Evolutionary conservation across 2,329 filamentous ascomycete genomes (phyloP), one percentile per base, ranked within the genome.

Genomic region (Aspergillus costaricaensis): DNA sequence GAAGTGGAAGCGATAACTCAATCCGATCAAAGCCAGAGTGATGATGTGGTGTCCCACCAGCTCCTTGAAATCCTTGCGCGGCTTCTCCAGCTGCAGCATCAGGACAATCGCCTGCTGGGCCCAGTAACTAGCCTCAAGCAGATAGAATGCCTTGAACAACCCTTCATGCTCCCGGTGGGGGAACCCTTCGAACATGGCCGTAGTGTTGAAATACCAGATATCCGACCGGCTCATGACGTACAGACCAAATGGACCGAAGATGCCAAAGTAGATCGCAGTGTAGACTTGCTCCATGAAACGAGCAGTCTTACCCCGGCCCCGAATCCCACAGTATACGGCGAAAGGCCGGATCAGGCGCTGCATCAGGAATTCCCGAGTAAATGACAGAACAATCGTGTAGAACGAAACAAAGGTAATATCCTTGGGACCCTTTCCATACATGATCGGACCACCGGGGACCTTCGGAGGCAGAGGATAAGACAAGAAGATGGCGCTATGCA

Each of bases 241-340:
- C 70, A 97, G 77, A 57, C 93, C 93, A 58, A 88, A 88, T 1
- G 92, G 92, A 1, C 92, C 92, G 59, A 96, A 88, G 60, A 95
- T 75, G 48, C 78, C 86, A 76, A 96, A 96, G 83, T 98, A 97
- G 57, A 96, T 81, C 25, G 92, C 93, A 1, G 93, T 96, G 79
- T 98, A 98, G 72, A 90, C 87, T 79, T 98, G 93, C 77, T 98
- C 93, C 91, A 96, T 95, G 83, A 96, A 97, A 36, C 93, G 89
- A 15, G 88, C 85, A 72, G 95, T 92, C 80, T 96, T 97, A 65
- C 84, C 87, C 59, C 88, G 85, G 64, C 85, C 86, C 62, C 80
- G 83, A 71, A 97, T 87, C 15, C 91, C 90, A 57, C 82, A 87
- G 67, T 81, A 83, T 47, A 86, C 82, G 5, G 92, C 91, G 63